Conservation (phyloP, 345 rosid species). For the Pistacia atlantica region DNA sequence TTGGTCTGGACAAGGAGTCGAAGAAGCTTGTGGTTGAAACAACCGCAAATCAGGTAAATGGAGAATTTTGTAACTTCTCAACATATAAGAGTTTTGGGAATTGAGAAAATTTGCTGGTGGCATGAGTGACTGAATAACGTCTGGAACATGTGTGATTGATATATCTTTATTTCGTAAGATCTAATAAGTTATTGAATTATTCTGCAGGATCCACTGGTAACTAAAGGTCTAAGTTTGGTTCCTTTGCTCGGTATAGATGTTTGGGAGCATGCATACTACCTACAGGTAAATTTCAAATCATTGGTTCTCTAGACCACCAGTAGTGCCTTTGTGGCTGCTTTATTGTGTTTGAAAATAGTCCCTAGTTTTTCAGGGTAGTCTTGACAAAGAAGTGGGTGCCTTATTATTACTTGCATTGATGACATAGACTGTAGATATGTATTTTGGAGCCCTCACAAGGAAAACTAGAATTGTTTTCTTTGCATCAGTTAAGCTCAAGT, state of each 20-base stretch:
- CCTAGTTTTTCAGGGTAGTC: background rate
- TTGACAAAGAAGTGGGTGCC: background rate
- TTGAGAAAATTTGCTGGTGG: background rate
- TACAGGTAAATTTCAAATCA: conserved; percentile 58
- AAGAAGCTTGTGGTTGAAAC: conserved; percentile 92
- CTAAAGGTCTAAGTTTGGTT: conserved; percentile 73
- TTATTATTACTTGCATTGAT: background rate
- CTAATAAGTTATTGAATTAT: background rate
- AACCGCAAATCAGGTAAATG: conserved; percentile 82
- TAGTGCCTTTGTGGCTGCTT: background rate
- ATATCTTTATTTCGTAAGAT: background rate
- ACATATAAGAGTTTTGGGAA: background rate
- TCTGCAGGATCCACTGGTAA: conserved; percentile 82
- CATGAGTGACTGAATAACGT: background rate
- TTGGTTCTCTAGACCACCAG: background rate
- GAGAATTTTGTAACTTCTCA: too few species aligned
- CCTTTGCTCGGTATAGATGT: conserved; percentile 94
- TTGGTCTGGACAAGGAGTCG: conserved; percentile 75
- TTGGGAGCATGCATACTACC: conserved; percentile 99
- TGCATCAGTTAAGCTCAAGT: background rate
- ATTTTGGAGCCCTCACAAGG: background rate
- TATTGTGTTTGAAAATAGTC: background rate
- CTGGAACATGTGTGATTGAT: background rate
- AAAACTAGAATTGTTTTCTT: too few species aligned
- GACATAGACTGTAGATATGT: background rate